Evolutionary conservation across 352 stramenopile species (phyloP).

Genomic region (Globisporangium nagaii): DNA sequence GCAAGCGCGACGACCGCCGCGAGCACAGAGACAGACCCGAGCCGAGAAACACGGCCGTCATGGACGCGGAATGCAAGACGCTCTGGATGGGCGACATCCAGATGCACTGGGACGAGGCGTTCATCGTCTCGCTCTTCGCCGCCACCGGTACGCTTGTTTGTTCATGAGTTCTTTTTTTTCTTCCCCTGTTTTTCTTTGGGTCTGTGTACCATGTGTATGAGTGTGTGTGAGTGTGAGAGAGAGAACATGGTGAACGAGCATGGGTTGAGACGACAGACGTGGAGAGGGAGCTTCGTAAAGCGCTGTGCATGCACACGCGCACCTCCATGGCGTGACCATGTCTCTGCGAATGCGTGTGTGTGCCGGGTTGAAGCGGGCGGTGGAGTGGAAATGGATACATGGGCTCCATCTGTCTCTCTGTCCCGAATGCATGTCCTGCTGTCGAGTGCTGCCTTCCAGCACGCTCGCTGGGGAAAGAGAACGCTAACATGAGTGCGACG

Average conservation of each 20-base stretch:
- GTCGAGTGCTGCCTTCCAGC: too few species aligned
- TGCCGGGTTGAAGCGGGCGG: slow-evolving; percentile 5
- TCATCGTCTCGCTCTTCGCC: slow-evolving; percentile 82
- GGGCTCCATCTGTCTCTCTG: too few species aligned
- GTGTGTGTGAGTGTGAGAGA: too few species aligned
- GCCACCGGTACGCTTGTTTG: slow-evolving; percentile 37
- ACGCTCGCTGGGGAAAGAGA: neutral
- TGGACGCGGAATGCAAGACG: slow-evolving; percentile 74
- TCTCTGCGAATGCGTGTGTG: neutral
- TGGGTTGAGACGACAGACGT: neutral
- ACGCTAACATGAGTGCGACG: neutral
- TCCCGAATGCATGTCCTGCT: too few species aligned
- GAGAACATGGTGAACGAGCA: neutral
- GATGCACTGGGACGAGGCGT: slow-evolving; percentile 87
- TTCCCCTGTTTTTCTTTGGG: neutral
- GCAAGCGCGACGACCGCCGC: slow-evolving; percentile 2
- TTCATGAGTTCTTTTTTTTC: neutral
- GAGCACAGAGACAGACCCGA: neutral
- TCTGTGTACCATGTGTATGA: neutral
- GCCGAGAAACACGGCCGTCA: neutral
- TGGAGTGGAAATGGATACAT: slow-evolving; percentile 1
- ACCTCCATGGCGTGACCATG: too few species aligned
- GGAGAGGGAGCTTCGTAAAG: too few species aligned
- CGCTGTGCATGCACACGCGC: too few species aligned
- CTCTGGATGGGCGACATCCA: slow-evolving; percentile 90